Percentiles rank a stretch among this genome's conserved stretches.
Conservation (phyloP, 2,329 filamentous ascomycete genomes). For the Claviceps arundinis region DNA sequence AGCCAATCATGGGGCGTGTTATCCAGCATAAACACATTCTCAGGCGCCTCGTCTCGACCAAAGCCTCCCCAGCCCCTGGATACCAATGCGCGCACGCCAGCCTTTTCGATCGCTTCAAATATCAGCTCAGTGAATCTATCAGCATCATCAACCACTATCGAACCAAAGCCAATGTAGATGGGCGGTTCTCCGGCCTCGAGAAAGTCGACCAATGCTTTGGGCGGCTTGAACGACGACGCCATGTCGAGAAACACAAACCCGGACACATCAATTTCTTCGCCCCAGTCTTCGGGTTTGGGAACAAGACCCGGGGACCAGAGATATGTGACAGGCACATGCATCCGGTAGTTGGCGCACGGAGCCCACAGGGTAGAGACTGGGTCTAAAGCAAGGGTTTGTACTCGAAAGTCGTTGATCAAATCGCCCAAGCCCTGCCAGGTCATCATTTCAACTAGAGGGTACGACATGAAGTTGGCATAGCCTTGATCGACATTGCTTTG, state of each 20-base stretch:
- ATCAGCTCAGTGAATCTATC: constrained; percentile 57
- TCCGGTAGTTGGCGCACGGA: constrained; percentile 55
- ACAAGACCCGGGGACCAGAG: constrained; percentile 55
- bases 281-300: constrained; percentile 56
- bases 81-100: constrained; percentile 57
- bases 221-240: constrained; percentile 47
- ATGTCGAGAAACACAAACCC: constrained; percentile 69
- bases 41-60: constrained; percentile 42
- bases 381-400: constrained; percentile 55
- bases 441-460: constrained; percentile 72
- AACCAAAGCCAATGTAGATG: constrained; percentile 65
- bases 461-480: constrained; percentile 70
- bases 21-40: constrained; percentile 57
- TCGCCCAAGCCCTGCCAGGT: constrained; percentile 83
- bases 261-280: constrained; percentile 55
- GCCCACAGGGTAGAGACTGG: constrained; percentile 67
- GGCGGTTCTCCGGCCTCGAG: constrained; percentile 43
- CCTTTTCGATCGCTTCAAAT: constrained; percentile 50
- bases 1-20: constrained; percentile 70
- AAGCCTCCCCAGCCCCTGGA: constrained; percentile 67
- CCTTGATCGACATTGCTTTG: constrained; percentile 56
- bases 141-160: constrained; percentile 62
- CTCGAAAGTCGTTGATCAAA: constrained; percentile 61
- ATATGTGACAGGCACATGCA: constrained; percentile 66
- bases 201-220: constrained; percentile 40